Conservation (phyloP, 192 early-diverging fungal genomes). For the Backusella tarrabulga region DNA sequence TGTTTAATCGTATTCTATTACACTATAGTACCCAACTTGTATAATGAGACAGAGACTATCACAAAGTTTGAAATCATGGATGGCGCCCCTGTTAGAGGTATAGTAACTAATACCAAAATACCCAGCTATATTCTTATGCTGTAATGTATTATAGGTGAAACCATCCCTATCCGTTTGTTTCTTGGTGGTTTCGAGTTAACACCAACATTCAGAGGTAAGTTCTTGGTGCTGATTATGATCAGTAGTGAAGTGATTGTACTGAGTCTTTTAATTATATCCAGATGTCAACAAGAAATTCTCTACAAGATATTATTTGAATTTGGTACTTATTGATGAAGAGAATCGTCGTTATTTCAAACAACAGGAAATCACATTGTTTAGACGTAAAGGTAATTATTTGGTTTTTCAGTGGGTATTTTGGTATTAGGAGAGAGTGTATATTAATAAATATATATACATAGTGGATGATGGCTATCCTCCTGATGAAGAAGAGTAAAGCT, state of each 20-base stretch:
- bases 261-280: background rate
- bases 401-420: background rate
- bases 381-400: conserved; percentile 42
- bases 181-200: conserved; percentile 95
- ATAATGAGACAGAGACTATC: conserved; percentile 97
- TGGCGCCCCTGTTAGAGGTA: conserved; percentile 89
- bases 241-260: background rate
- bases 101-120: background rate
- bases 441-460: background rate
- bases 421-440: background rate
- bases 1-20: background rate
- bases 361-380: conserved; percentile 88
- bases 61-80: conserved; percentile 99
- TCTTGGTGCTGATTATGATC: conserved; percentile 36
- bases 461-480: conserved; percentile 39
- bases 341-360: conserved; percentile 98
- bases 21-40: conserved; percentile 80
- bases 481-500: conserved; percentile 12
- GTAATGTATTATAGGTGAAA: conserved; percentile 66
- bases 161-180: conserved; percentile 96
- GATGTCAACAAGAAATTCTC: conserved; percentile 97
- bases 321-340: conserved; percentile 97
- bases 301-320: conserved; percentile 93
- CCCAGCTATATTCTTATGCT: background rate
- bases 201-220: conserved; percentile 79